These are phyloP conservation scores for Chlamydomonas sp. DNA, from an alignment of 139 green algal genomes.

Conservation along the genomic window DNA sequence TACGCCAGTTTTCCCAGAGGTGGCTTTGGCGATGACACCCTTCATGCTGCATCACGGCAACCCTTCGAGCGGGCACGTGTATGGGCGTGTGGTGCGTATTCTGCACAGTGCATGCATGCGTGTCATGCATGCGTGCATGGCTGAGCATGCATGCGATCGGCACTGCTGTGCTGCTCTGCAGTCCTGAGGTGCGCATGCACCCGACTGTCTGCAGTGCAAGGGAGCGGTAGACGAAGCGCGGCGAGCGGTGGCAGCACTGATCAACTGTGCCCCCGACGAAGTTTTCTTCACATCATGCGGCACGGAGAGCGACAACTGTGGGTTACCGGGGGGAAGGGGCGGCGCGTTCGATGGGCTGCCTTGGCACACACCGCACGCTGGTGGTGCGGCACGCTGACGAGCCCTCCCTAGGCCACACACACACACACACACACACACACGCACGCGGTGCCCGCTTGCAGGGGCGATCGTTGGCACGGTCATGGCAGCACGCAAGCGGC, in stretches of 20 bases:
- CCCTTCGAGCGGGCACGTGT: constrained; percentile 50
- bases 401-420: neutral
- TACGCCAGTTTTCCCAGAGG: constrained; percentile 53
- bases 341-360: neutral
- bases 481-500: constrained; percentile 11
- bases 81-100: constrained; percentile 31
- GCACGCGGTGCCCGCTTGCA: neutral
- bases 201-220: constrained; percentile 22
- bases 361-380: neutral
- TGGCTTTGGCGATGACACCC: constrained; percentile 49
- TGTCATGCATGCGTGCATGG: neutral
- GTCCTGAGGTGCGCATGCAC: neutral
- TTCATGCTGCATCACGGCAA: constrained; percentile 53
- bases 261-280: constrained; percentile 29
- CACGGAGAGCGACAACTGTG: constrained; percentile 34
- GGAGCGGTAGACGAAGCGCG: constrained; percentile 39
- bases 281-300: constrained; percentile 55
- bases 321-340: neutral
- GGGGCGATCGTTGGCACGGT: constrained; percentile 45
- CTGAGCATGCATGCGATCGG: neutral
- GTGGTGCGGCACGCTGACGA: neutral
- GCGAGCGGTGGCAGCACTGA: constrained; percentile 42
- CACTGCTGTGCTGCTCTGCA: neutral
- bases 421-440: no score
- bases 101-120: no score